Percentiles rank a stretch among this genome's conserved stretches.
Evolutionary conservation across 2,329 filamentous ascomycete genomes (phyloP).

Genomic region (Botrytis paeoniae): DNA sequence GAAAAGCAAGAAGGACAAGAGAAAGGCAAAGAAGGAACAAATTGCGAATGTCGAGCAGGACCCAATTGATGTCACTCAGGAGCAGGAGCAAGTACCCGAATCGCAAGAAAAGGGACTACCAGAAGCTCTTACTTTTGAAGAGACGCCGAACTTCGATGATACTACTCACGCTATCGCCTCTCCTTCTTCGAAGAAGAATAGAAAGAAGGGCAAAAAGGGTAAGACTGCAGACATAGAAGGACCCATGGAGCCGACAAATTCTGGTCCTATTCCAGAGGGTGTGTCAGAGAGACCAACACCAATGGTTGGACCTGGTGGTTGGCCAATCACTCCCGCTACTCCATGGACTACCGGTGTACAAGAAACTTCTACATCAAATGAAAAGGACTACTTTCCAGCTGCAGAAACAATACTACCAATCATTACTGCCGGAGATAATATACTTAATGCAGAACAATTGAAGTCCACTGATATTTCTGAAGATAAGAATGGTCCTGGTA

Average conservation of each 20-base stretch:
- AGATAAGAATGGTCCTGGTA: conserved; percentile 24
- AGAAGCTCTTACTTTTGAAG: not conserved
- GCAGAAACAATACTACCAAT: conserved; percentile 21
- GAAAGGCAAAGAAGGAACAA: conserved; percentile 23
- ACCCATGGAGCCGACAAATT: conserved; percentile 13
- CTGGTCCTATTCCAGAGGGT: conserved; percentile 16
- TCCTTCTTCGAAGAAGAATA: not conserved
- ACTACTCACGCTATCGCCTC: not conserved
- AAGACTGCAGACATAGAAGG: not conserved
- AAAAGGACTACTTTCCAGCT: conserved; percentile 22
- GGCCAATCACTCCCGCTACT: conserved; percentile 26
- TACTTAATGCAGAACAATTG: conserved; percentile 19
- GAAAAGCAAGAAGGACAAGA: conserved; percentile 29
- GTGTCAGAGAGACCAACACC: conserved; percentile 26
- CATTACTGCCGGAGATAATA: conserved; percentile 24
- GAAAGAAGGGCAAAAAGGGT: not conserved
- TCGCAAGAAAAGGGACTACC: not conserved
- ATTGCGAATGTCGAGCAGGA: conserved; percentile 7
- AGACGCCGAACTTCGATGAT: not conserved
- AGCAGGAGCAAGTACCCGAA: not conserved
- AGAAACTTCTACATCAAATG: not conserved
- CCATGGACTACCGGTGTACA: conserved; percentile 21
- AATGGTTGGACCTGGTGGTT: conserved; percentile 25
- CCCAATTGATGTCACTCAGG: not conserved
- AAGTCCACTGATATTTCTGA: conserved; percentile 15